phyloP scores from a whole-genome alignment of 768 basidiomycete genomes.

The Suillus clintonianus region DNA sequence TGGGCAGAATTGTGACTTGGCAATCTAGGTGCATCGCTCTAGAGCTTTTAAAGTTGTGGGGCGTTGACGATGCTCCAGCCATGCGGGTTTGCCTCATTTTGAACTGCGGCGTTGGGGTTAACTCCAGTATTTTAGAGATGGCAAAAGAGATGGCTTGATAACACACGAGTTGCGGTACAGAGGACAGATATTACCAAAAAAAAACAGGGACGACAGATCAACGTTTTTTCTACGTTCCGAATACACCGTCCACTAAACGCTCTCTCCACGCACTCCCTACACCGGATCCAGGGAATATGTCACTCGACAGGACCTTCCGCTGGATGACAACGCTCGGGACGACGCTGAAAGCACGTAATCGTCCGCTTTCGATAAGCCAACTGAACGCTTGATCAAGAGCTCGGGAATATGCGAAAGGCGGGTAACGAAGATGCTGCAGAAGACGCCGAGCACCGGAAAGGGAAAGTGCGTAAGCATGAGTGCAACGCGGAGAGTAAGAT shows the following conservation, averaged over 20 bases:
- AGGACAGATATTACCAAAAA: neutral
- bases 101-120: neutral
- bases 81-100: neutral
- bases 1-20: too few relatives aligned
- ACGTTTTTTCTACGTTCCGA: slow-evolving; percentile 22
- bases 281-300: slow-evolving; percentile 42
- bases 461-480: slow-evolving; percentile 72
- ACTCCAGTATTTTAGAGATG: neutral
- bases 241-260: slow-evolving; percentile 47
- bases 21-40: too few relatives aligned
- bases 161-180: neutral
- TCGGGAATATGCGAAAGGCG: slow-evolving; percentile 75
- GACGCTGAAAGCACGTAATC: slow-evolving; percentile 61
- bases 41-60: neutral
- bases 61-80: neutral
- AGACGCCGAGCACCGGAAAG: slow-evolving; percentile 54
- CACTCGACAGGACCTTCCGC: slow-evolving; percentile 57
- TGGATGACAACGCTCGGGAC: slow-evolving; percentile 72
- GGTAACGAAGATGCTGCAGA: slow-evolving; percentile 56
- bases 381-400: slow-evolving; percentile 74
- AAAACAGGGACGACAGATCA: neutral
- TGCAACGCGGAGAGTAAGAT: slow-evolving; percentile 66
- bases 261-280: slow-evolving; percentile 62
- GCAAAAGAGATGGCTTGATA: neutral
- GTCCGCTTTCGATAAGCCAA: slow-evolving; percentile 61